Evolutionary conservation across 1,139 yeast species (phyloP), one percentile per base, ranked within the genome.

Genomic region (Kurtzmaniella natalensis): DNA sequence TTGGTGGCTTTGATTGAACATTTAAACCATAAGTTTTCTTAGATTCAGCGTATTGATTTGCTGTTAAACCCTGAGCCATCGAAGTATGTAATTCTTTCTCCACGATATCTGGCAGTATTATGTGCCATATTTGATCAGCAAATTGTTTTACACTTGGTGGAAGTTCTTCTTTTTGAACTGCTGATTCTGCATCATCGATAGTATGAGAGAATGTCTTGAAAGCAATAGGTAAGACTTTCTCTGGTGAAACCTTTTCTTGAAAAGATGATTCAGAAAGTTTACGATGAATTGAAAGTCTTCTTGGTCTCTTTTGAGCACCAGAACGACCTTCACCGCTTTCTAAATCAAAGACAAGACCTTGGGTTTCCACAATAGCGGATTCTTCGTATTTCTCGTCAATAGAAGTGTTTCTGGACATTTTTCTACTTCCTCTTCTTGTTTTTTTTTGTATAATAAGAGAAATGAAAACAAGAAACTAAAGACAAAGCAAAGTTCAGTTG

Each of bases 151-250:
- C 39, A 24, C 35, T 33, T 20, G 38, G 36, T 7, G 25, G 35
- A 19, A 31, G 35, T 3, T 28, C 36, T 23, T 35, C 36, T 4
- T 34, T 20, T 30, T 31, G 8, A 32, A 31, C 39, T 11, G 38
- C 37, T n/a, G 32, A 30, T 11, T 40, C 42, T 28, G 41, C 50
- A 33, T 51, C 57, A 24, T 59, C 68, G 28, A 65, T 59, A 25
- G 47, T 55, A 42, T 61, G 65, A 30, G 69, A 61, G 13, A 64
- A 49, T 1, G 71, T 61, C 35, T 51, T 61, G 47, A 60, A 65
- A 30, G 58, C 47, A 7, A 61, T 56, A 2, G 72, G 71, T 33
- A 64, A 48, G 3, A 55, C 55, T 16, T 46, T 42, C 7, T 49
- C 55, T 2, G 66, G 62, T 18, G 54, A 51, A 8, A 51, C 54